Percentiles rank a stretch among this genome's conserved stretches.
Conservation (phyloP, 164 flowering plant genomes). For the Magnolia kwangsiensis region DNA sequence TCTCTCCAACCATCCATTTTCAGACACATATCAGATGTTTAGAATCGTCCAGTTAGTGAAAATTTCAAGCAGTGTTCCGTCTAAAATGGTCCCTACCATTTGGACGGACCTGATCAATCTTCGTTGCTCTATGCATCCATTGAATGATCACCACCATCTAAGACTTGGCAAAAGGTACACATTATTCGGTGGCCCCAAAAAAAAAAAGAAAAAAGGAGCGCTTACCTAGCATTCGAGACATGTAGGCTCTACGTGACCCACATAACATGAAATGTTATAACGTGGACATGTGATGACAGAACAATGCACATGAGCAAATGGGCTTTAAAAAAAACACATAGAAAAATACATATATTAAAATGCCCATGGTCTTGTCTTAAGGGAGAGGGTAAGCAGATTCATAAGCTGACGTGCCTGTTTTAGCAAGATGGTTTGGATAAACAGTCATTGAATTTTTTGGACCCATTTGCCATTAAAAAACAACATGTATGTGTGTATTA, state of each 20-base stretch:
- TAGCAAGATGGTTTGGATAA: constrained; percentile 23
- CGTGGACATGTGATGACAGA: constrained; percentile 19
- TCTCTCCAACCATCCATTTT: background rate
- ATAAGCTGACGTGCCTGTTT: constrained; percentile 25
- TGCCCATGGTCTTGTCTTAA: constrained; percentile 7
- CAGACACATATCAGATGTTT: background rate
- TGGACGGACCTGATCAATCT: background rate
- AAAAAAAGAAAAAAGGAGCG: background rate
- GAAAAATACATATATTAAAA: background rate
- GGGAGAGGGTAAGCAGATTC: constrained; percentile 8
- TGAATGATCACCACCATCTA: background rate
- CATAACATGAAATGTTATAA: background rate
- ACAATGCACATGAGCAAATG: constrained; percentile 40
- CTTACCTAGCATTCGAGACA: too few relatives aligned
- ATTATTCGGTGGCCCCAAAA: background rate
- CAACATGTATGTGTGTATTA: too few relatives aligned
- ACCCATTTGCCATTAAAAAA: background rate
- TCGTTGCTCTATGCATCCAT: background rate
- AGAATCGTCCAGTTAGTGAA: background rate
- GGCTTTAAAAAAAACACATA: background rate
- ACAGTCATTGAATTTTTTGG: constrained; percentile 31
- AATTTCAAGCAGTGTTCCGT: background rate
- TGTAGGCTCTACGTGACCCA: background rate
- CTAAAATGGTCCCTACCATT: background rate
- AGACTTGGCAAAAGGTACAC: background rate